phyloP scores from a whole-genome alignment of 768 basidiomycete species.

The Crepidotus variabilis region DNA sequence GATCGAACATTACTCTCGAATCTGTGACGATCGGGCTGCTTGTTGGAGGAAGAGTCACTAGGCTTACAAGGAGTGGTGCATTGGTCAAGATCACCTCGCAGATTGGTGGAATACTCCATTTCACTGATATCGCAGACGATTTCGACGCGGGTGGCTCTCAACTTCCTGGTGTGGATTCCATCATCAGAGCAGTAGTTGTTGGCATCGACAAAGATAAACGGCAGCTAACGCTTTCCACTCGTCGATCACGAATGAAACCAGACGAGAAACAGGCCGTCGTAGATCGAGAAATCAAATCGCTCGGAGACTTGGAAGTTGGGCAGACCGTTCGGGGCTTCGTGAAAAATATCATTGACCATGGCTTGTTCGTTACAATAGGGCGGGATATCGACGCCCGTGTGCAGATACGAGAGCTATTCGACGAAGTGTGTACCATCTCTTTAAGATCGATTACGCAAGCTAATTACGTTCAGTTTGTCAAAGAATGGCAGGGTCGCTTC shows the following conservation, averaged over 20 bases:
- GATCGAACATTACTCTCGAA: conserved; percentile 54
- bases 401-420: conserved; percentile 91
- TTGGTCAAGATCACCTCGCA: conserved; percentile 71
- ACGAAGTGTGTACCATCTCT: conserved; percentile 48
- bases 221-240: conserved; percentile 76
- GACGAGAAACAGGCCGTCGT: conserved; percentile 44
- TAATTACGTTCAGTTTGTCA: conserved; percentile 66
- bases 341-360: conserved; percentile 82
- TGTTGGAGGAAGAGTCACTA: conserved; percentile 76
- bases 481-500: conserved; percentile 92
- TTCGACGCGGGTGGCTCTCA: conserved; percentile 52
- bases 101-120: conserved; percentile 75
- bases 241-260: conserved; percentile 65
- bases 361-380: conserved; percentile 85
- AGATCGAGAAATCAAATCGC: conserved; percentile 63
- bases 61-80: conserved; percentile 67
- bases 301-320: conserved; percentile 67
- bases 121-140: conserved; percentile 80
- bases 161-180: conserved; percentile 56
- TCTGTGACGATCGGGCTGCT: conserved; percentile 67
- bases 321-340: conserved; percentile 83
- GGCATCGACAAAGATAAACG: conserved; percentile 62
- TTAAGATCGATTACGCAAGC: background rate
- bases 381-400: conserved; percentile 85
- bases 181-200: conserved; percentile 71